Percentiles rank a stretch among this genome's conserved stretches.
Conservation (phyloP, 1,284 basidiomycete genomes). For the Cerioporus squamosus region DNA sequence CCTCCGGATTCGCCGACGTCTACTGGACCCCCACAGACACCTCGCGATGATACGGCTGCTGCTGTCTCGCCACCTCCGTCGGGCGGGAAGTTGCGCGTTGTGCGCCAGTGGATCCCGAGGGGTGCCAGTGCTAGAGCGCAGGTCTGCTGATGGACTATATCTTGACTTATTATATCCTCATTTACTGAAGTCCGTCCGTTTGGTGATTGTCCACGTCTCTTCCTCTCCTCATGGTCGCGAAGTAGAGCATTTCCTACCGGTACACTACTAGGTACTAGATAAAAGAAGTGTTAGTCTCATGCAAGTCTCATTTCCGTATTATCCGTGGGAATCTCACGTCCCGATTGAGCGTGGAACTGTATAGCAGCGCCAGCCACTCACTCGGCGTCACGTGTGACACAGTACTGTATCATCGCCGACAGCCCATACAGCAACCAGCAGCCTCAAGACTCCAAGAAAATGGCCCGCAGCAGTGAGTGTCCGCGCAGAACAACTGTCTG, state of each 20-base stretch:
- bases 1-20: constrained; percentile 33
- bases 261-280: background rate
- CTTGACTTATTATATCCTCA: constrained; percentile 20
- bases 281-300: no score
- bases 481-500: background rate
- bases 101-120: constrained; percentile 47
- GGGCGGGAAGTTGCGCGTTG: constrained; percentile 50
- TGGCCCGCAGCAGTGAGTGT: constrained; percentile 72
- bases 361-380: constrained; percentile 45
- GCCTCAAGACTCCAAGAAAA: constrained; percentile 66
- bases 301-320: background rate
- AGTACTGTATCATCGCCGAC: constrained; percentile 22
- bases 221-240: constrained; percentile 23
- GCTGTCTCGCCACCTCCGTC: constrained; percentile 9
- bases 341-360: constrained; percentile 39
- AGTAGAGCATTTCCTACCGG: constrained; percentile 4
- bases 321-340: constrained; percentile 29
- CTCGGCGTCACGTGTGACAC: constrained; percentile 30
- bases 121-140: constrained; percentile 23
- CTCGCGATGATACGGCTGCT: constrained; percentile 22
- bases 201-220: constrained; percentile 1
- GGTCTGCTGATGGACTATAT: constrained; percentile 21
- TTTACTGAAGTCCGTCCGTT: background rate
- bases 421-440: constrained; percentile 39
- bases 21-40: constrained; percentile 35